Evolutionary conservation across 2,329 filamentous ascomycete genomes (phyloP), one percentile per base, ranked within the genome.

Genomic region (Cladobotryum protrusum): DNA sequence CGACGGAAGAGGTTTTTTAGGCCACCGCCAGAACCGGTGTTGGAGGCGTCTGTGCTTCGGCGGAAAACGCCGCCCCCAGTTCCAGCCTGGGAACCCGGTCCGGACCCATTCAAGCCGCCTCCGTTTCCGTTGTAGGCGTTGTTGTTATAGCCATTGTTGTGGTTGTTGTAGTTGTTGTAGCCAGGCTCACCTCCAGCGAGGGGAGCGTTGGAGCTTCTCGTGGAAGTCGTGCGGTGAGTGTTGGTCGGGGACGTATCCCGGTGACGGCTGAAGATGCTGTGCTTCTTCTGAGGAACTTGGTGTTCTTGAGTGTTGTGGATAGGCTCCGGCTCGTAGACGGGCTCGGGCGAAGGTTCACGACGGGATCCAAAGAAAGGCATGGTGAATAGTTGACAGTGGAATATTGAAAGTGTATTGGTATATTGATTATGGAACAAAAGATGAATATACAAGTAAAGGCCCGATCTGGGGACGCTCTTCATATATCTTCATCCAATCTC

Each of bases 1-100:
- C 72, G 70, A 33, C 68, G 67, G 5, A 77, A 65, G 39, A 72
- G 66, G 50, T 69, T 24, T n/a, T 43, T 42, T 1, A 46, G 35
- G 39, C 40, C 33, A 29, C 34, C 41, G n/a, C 40, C 48, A 18
- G 40, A 33, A 36, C 46, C 24, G 6, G 24, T 8, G 24, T 29
- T 29, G 24, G 24, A 29, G 24, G 24, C 48, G 34, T 52, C 49
- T 24, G 49, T 48, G 49, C 49, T 52, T 41, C 52, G 52, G 44
- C 48, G 48, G 57, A 54, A 40, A 46, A 56, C 52, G 32, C 48
- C 42, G 46, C 52, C 46, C 8, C 42, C 19, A n/a, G 20, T 29
- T 8, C 24, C 24, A 9, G 24, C 24, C 7, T 29, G 7, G 24
- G 24, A 29, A 29, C 24, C 24, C 24, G 24, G 24, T 29, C 24